These are phyloP conservation scores for Komagataella ulmi DNA, from an alignment of 805 yeast species.

Conservation along the genomic window DNA sequence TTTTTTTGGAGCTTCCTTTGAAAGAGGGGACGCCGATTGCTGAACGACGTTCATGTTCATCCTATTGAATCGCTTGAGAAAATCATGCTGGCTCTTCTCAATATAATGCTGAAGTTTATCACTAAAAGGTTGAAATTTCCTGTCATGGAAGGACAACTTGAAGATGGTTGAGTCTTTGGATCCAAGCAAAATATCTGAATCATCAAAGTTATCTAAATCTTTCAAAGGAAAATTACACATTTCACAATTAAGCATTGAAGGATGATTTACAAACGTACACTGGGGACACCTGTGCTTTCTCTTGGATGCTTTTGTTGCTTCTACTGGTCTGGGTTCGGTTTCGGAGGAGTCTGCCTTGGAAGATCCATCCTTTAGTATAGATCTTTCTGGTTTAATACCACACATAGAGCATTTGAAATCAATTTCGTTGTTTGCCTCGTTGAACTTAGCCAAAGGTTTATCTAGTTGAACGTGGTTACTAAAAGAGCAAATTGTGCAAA, in stretches of 20 bases:
- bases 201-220: neutral
- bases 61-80: slow-evolving; percentile 7
- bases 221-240: slow-evolving; percentile 60
- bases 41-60: slow-evolving; percentile 24
- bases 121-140: slow-evolving; percentile 47
- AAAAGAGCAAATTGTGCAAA: neutral
- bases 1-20: slow-evolving; percentile 12
- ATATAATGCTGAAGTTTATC: slow-evolving; percentile 29
- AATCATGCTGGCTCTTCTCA: slow-evolving; percentile 38
- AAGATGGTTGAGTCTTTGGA: slow-evolving; percentile 20
- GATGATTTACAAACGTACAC: slow-evolving; percentile 67
- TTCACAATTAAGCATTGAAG: slow-evolving; percentile 67
- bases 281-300: slow-evolving; percentile 30
- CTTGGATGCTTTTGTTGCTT: neutral
- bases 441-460: neutral
- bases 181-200: neutral
- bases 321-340: neutral
- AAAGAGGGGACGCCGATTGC: neutral
- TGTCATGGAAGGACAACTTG: slow-evolving; percentile 64
- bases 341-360: neutral
- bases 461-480: neutral
- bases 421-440: slow-evolving; percentile 18
- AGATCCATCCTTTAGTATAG: slow-evolving; percentile 4
- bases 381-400: slow-evolving; percentile 35
- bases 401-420: slow-evolving; percentile 36